Evolutionary conservation across 2,329 filamentous ascomycete species (phyloP).

Genomic region (Pseudohalonectria lignicola): DNA sequence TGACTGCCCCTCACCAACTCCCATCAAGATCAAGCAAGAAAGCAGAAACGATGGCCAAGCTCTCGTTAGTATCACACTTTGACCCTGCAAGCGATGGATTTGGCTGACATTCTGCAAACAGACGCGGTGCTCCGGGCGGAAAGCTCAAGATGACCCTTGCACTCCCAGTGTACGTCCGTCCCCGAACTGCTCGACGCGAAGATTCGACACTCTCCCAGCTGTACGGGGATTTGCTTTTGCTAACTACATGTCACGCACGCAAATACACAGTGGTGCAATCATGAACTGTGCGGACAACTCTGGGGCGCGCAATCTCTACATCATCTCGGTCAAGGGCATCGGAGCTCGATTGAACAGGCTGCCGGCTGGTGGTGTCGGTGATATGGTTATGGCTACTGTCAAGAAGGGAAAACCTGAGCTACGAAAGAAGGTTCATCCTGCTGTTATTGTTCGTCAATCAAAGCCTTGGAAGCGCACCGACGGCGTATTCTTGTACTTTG

Average conservation of each 20-base stretch:
- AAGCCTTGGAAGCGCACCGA: conserved; percentile 99
- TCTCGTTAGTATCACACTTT: conserved; percentile 40
- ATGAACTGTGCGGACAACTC: conserved; percentile 99
- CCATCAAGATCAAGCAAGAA: too few relatives aligned
- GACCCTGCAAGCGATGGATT: neutral
- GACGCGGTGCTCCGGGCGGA: conserved; percentile 91
- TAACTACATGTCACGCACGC: conserved; percentile 3
- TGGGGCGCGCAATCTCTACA: conserved; percentile 96
- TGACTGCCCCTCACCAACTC: too few relatives aligned
- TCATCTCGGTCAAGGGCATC: conserved; percentile 98
- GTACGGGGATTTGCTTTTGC: conserved; percentile 4
- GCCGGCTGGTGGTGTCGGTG: conserved; percentile 92
- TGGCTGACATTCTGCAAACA: conserved; percentile 26
- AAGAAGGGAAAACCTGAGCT: conserved; percentile 99
- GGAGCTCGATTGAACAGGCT: conserved; percentile 96
- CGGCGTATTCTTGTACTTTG: conserved; percentile 99
- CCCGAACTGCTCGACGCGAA: conserved; percentile 1
- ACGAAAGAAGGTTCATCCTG: conserved; percentile 99
- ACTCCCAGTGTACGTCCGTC: conserved; percentile 88
- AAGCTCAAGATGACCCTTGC: conserved; percentile 99
- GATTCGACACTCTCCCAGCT: neutral
- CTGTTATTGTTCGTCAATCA: conserved; percentile 95
- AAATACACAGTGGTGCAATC: conserved; percentile 69
- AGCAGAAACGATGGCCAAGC: conserved; percentile 43
- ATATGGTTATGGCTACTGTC: conserved; percentile 99